Evolutionary conservation across 2,329 filamentous ascomycete species (phyloP).

Genomic region (Epichloe bromicola): DNA sequence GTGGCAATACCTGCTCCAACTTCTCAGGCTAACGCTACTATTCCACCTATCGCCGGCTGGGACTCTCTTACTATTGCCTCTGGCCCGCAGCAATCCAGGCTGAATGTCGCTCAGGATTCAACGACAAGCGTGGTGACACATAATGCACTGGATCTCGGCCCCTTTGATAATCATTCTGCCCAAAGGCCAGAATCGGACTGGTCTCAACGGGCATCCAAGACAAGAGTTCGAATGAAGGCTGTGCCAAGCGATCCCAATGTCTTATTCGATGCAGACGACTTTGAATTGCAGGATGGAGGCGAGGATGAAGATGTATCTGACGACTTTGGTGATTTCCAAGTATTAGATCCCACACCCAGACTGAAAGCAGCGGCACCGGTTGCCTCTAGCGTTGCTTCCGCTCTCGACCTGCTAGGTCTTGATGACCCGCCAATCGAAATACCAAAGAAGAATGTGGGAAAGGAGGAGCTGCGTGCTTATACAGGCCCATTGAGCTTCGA

Average conservation of each 20-base stretch:
- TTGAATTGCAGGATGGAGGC: constrained; percentile 27
- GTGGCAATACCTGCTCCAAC: background rate
- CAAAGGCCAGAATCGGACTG: constrained; percentile 9
- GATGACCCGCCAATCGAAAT: constrained; percentile 16
- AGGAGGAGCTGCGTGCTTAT: background rate
- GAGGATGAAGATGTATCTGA: constrained; percentile 37
- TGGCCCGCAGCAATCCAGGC: background rate
- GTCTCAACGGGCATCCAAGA: constrained; percentile 5
- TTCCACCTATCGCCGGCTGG: background rate
- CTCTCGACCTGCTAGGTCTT: constrained; percentile 29
- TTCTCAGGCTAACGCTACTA: background rate
- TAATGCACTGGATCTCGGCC: background rate
- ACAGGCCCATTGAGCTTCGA: constrained; percentile 16
- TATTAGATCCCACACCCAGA: constrained; percentile 17
- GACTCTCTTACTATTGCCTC: background rate
- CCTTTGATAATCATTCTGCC: background rate
- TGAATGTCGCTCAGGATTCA: background rate
- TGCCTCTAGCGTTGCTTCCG: background rate
- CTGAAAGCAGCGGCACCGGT: background rate
- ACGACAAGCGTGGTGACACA: background rate
- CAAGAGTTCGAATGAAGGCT: constrained; percentile 14
- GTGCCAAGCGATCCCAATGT: constrained; percentile 35
- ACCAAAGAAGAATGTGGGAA: background rate
- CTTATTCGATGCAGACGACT: constrained; percentile 53
- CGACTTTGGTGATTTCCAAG: constrained; percentile 47